phyloP scores from a whole-genome alignment of 495 filamentous ascomycete species.

The Lepidopterella palustris region DNA sequence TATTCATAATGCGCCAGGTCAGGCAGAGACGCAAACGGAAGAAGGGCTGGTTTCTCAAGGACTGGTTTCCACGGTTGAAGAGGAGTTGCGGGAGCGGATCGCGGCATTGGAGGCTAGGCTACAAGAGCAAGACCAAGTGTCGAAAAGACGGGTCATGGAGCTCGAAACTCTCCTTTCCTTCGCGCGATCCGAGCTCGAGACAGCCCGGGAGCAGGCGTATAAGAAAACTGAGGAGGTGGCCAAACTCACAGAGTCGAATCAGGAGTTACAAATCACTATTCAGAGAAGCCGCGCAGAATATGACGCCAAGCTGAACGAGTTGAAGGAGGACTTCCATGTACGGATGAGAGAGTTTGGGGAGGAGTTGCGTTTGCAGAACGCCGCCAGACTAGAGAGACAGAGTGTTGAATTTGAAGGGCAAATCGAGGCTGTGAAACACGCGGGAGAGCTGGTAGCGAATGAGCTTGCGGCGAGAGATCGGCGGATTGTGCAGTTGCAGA shows the following conservation, averaged over 20 bases:
- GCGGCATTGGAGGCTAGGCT: conserved; percentile 12
- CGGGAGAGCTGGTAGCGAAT: conserved; percentile 6
- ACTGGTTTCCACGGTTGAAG: background rate
- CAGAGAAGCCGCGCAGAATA: background rate
- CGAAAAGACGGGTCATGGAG: conserved; percentile 19
- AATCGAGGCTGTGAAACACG: conserved; percentile 12
- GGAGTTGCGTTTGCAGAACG: conserved; percentile 13
- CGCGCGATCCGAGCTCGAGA: conserved; percentile 18
- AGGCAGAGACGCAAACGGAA: background rate
- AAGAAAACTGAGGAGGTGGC: conserved; percentile 15
- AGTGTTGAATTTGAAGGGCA: conserved; percentile 22
- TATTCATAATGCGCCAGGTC: conserved; percentile 12
- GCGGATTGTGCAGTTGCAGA: conserved; percentile 11
- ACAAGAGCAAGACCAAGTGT: conserved; percentile 13
- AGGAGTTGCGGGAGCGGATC: conserved; percentile 9
- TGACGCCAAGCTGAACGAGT: background rate
- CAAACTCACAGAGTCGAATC: conserved; percentile 4
- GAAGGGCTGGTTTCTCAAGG: background rate
- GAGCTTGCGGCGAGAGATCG: conserved; percentile 2
- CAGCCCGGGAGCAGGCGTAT: conserved; percentile 1
- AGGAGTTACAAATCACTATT: background rate
- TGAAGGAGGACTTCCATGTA: conserved; percentile 13
- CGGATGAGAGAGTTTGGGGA: conserved; percentile 21
- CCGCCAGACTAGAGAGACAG: conserved; percentile 18
- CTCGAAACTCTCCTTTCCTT: conserved; percentile 21